Evolutionary conservation across 106 monocot genomes (phyloP).

Genomic region (Iris macrosiphon): DNA sequence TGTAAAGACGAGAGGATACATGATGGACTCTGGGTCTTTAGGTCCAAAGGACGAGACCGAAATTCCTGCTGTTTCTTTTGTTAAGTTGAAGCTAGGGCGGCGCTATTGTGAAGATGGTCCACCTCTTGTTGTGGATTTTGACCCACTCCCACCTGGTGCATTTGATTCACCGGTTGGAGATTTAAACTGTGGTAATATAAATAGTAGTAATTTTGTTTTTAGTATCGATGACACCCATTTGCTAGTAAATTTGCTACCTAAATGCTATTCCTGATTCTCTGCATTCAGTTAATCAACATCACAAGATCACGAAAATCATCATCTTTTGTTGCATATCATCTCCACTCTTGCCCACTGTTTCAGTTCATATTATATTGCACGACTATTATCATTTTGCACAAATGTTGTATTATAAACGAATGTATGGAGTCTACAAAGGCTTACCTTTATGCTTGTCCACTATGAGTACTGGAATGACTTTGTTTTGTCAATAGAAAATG

Average conservation of each 20-base stretch:
- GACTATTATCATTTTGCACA: too few relatives aligned
- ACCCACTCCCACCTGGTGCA: conserved; percentile 38
- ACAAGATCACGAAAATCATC: not conserved
- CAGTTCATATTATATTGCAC: too few relatives aligned
- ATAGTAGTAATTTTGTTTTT: not conserved
- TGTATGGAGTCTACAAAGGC: too few relatives aligned
- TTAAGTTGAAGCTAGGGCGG: conserved; percentile 27
- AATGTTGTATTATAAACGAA: too few relatives aligned
- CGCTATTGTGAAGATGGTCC: conserved; percentile 37
- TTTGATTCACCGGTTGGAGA: conserved; percentile 31
- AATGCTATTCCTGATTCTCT: not conserved
- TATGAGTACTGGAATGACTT: too few relatives aligned
- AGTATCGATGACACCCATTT: not conserved
- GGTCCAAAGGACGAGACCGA: conserved; percentile 3
- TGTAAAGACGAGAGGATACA: not conserved
- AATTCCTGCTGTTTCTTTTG: conserved; percentile 12
- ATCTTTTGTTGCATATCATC: not conserved
- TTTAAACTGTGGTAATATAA: conserved; percentile 20
- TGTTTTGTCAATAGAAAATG: too few relatives aligned
- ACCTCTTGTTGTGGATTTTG: conserved; percentile 18
- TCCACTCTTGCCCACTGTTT: not conserved
- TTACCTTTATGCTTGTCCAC: too few relatives aligned
- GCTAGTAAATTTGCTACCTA: not conserved
- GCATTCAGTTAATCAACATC: not conserved
- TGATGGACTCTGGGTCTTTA: conserved; percentile 1